Evolutionary conservation across 2,329 filamentous ascomycete genomes (phyloP), one percentile per base, ranked within the genome.

Genomic region (Beauveria sp.): DNA sequence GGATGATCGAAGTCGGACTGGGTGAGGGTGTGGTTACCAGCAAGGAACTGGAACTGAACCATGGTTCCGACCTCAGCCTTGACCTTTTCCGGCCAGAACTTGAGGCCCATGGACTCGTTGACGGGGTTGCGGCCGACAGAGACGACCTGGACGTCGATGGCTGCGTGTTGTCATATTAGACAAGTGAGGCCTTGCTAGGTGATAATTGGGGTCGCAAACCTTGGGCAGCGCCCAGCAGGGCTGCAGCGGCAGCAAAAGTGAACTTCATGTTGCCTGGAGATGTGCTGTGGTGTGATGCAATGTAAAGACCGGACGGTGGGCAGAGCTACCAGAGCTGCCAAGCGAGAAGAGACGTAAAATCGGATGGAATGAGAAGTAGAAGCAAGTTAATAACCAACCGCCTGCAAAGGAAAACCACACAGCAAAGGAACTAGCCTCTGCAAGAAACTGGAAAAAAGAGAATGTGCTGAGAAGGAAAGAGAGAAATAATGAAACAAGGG

Each of bases 1-100:
- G 88, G 88, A 61, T 81, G 74, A 68, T 88, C 86, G 69, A 93
- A 93, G 68, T 80, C 85, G 52, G 89, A 90, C 78, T 92, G 88
- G 18, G 86, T 89, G 62, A 92, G 85, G 56, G 89, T 92, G 81
- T 93, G 90, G 79, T 93, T 93, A 67, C 80, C 81, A 9, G 77
- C 78, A 64, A 79, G 77, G 77, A 88, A 88, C 73, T 87, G 84
- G 78, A 88, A 88, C 74, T 87, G 83, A 14, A 88, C 79, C 76
- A 85, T 81, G 67, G 82, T 79, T 65, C 90, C 89, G 2, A 78
- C 74, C n/a, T 75, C 71, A 38, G 86, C 89, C 65, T 77, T 79
- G 71, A 93, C 72, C 69, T 81, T 86, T 67, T 88, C 79, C 46
- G 90, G 90, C 65, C 76, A 84, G 79, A 86, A 93, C 64, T 76